A percentile compares a stretch with the other conserved stretches of the same genome.
These are phyloP conservation scores for Holtermanniella nyarrowii DNA, from an alignment of 768 basidiomycete species.

Conservation along the genomic window DNA sequence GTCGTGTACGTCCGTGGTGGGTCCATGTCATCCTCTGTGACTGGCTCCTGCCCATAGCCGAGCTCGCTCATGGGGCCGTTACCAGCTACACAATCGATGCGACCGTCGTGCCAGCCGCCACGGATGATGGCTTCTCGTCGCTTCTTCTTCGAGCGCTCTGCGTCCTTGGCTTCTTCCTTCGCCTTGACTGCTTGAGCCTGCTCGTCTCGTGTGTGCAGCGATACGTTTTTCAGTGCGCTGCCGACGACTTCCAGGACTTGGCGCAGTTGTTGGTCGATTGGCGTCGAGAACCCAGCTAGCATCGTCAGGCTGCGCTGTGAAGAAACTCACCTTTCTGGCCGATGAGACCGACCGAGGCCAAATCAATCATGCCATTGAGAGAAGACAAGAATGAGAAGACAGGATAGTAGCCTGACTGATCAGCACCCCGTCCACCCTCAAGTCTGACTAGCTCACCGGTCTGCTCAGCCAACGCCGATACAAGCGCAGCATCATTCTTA, in stretches of 20 bases:
- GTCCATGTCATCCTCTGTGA: conserved; percentile 41
- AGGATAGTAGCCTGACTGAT: conserved; percentile 50
- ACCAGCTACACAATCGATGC: conserved; percentile 73
- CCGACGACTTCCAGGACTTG: conserved; percentile 72
- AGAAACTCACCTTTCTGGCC: conserved; percentile 70
- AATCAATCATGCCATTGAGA: conserved; percentile 69
- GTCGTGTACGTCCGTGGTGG: conserved; percentile 17
- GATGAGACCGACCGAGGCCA: conserved; percentile 87
- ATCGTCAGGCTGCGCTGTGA: too few species aligned
- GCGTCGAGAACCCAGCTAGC: conserved; percentile 71
- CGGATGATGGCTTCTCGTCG: conserved; percentile 46
- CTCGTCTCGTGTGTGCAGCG: conserved; percentile 43
- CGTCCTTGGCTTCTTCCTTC: conserved; percentile 42
- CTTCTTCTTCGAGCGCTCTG: conserved; percentile 41
- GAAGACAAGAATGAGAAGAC: conserved; percentile 77
- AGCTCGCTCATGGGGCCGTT: conserved; percentile 79
- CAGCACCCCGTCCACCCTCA: background rate
- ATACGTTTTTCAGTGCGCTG: conserved; percentile 57
- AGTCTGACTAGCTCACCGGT: conserved; percentile 53
- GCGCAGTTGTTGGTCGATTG: conserved; percentile 70
- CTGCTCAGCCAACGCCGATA: conserved; percentile 61
- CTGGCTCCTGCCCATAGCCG: conserved; percentile 65
- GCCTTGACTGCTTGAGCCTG: conserved; percentile 37
- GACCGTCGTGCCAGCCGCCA: conserved; percentile 77
- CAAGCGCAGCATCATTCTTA: conserved; percentile 53